These are phyloP conservation scores for Straminergon stramineum DNA, from an alignment of 225 moss, liverwort and hornwort species.

Conservation along the genomic window DNA sequence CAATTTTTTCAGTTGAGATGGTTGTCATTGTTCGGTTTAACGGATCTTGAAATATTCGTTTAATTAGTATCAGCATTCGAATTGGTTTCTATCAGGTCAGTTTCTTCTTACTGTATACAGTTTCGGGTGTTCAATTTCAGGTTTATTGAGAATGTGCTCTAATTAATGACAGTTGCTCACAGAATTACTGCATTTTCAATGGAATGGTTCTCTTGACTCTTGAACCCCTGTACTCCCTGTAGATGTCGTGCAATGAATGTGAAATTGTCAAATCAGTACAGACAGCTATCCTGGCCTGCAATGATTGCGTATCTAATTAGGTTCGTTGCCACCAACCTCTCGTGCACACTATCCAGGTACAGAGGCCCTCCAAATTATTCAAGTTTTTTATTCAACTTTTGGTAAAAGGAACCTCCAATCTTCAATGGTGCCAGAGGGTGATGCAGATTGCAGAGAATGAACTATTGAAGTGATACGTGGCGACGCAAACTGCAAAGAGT, in stretches of 20 bases:
- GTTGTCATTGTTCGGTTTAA: neutral
- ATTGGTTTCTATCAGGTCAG: neutral
- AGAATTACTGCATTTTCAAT: neutral
- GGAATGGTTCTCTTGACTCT: neutral
- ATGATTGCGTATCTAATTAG: neutral
- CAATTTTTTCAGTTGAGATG: neutral
- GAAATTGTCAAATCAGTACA: neutral
- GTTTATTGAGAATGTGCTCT: neutral
- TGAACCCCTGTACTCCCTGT: neutral
- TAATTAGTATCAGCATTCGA: neutral
- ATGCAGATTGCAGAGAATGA: neutral
- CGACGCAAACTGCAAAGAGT: neutral
- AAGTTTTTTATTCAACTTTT: neutral
- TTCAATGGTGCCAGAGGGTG: neutral
- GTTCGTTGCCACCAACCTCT: neutral
- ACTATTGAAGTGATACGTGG: neutral
- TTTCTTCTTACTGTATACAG: neutral
- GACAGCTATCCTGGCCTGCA: neutral
- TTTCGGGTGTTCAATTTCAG: neutral
- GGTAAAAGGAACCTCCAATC: neutral
- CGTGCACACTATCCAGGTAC: neutral
- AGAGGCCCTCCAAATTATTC: neutral
- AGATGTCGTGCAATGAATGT: neutral
- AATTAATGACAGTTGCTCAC: neutral
- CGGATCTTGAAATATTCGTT: neutral